These are phyloP conservation scores for Candida boleticola DNA, from an alignment of 805 yeast species.

Conservation along the genomic window DNA sequence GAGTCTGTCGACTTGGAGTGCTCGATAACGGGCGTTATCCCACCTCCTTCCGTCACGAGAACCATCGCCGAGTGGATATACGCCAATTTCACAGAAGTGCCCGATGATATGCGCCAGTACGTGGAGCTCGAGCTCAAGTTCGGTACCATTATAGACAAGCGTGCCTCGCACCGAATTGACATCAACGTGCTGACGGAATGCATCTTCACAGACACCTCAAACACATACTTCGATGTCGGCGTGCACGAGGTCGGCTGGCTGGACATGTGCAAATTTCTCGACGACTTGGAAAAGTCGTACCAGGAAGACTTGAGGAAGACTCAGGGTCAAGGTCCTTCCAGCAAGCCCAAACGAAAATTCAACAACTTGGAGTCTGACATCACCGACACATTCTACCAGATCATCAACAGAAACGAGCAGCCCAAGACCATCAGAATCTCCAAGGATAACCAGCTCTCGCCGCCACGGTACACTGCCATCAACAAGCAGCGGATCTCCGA, in stretches of 20 bases:
- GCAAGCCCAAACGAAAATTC: constrained; percentile 49
- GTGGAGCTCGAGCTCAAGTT: constrained; percentile 75
- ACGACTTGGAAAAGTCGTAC: constrained; percentile 49
- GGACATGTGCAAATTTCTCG: constrained; percentile 53
- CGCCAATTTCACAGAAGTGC: constrained; percentile 70
- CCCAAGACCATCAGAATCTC: constrained; percentile 67
- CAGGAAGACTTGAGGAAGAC: constrained; percentile 38
- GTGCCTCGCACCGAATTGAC: constrained; percentile 57
- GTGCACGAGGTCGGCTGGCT: constrained; percentile 61
- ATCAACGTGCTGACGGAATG: constrained; percentile 71
- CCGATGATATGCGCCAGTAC: constrained; percentile 48
- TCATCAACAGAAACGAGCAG: constrained; percentile 59
- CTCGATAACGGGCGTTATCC: constrained; percentile 71
- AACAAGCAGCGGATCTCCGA: constrained; percentile 75
- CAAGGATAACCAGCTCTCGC: constrained; percentile 54
- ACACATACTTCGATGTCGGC: constrained; percentile 61
- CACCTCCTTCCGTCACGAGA: constrained; percentile 77
- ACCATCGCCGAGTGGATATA: constrained; percentile 87
- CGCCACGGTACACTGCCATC: constrained; percentile 70
- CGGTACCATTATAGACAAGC: constrained; percentile 67
- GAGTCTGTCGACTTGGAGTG: constrained; percentile 40
- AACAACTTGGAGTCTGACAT: constrained; percentile 59
- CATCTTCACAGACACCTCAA: constrained; percentile 53
- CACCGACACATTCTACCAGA: constrained; percentile 61
- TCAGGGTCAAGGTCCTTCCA: background rate